A percentile compares a stretch with the other conserved stretches of the same genome.
phyloP scores from a whole-genome alignment of 306 rosid species.

The Carpinus viminea region DNA sequence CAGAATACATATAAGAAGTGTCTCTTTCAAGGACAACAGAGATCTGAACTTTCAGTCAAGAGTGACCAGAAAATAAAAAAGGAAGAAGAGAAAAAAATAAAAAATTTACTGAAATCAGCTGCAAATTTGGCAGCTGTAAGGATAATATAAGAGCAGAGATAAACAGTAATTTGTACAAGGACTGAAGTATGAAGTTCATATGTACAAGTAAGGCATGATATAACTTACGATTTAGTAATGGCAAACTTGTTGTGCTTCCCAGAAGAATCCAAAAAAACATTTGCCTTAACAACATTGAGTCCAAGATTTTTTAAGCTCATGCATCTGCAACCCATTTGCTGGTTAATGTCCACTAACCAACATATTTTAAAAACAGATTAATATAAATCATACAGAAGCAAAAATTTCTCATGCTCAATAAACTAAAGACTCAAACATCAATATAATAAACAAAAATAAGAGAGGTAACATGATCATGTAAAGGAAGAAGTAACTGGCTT shows the following conservation, averaged over 20 bases:
- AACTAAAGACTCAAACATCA: slow-evolving; percentile 1
- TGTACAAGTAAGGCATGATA: slow-evolving; percentile 12
- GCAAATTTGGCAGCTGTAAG: neutral
- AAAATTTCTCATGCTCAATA: neutral
- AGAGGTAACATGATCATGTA: neutral
- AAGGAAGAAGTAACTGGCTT: slow-evolving; percentile 18
- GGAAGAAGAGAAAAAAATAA: neutral
- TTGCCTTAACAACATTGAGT: slow-evolving; percentile 90
- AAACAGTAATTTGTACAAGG: neutral
- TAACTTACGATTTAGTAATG: slow-evolving; percentile 80
- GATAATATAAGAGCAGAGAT: neutral
- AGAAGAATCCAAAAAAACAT: slow-evolving; percentile 90
- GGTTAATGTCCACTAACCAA: slow-evolving; percentile 14
- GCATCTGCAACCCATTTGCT: slow-evolving; percentile 67
- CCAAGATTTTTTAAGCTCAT: slow-evolving; percentile 80
- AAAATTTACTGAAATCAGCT: neutral
- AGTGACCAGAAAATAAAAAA: neutral
- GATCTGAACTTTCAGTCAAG: neutral
- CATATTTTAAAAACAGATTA: neutral
- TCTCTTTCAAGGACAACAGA: neutral
- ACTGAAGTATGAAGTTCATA: slow-evolving; percentile 12
- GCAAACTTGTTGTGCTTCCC: slow-evolving; percentile 92
- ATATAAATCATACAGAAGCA: neutral
- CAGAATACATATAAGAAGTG: neutral
- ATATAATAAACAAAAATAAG: neutral